These are phyloP conservation scores for Termitomyces titanicus DNA, from an alignment of 768 basidiomycete genomes.

Conservation along the genomic window DNA sequence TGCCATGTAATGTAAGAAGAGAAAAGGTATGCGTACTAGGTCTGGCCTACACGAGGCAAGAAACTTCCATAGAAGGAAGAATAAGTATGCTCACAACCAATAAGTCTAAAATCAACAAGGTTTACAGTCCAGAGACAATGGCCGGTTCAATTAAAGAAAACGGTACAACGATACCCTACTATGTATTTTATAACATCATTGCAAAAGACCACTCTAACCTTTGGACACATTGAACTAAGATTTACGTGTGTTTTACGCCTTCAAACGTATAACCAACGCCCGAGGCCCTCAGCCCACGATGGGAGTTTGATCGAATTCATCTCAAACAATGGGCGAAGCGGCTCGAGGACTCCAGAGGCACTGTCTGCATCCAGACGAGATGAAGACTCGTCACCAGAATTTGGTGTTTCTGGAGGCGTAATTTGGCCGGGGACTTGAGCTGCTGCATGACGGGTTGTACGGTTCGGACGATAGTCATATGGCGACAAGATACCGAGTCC, in stretches of 20 bases:
- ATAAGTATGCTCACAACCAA: background rate
- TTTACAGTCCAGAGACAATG: background rate
- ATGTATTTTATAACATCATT: background rate
- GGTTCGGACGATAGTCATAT: slow-evolving; percentile 40
- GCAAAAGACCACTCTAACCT: background rate
- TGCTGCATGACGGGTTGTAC: slow-evolving; percentile 17
- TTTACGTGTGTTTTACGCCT: slow-evolving; percentile 1
- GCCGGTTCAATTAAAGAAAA: too few species aligned
- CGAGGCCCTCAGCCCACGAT: slow-evolving; percentile 50
- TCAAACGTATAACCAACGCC: slow-evolving; percentile 63
- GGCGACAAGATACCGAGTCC: slow-evolving; percentile 85
- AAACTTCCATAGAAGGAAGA: background rate
- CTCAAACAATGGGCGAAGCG: slow-evolving; percentile 42
- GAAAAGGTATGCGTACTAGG: background rate
- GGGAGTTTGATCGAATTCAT: slow-evolving; percentile 39
- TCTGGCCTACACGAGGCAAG: slow-evolving; percentile 6
- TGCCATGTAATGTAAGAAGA: background rate
- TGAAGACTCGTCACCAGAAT: slow-evolving; percentile 22
- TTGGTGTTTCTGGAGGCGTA: slow-evolving; percentile 49
- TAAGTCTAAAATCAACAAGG: background rate
- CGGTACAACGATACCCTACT: background rate
- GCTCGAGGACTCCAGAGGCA: slow-evolving; percentile 21
- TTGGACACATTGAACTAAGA: background rate
- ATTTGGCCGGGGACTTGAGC: slow-evolving; percentile 33
- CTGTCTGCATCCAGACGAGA: slow-evolving; percentile 18